A percentile compares a stretch with the other conserved stretches of the same genome.
Evolutionary conservation across 2,329 filamentous ascomycete genomes (phyloP).

Genomic region (Aspergillus novofumigatus): DNA sequence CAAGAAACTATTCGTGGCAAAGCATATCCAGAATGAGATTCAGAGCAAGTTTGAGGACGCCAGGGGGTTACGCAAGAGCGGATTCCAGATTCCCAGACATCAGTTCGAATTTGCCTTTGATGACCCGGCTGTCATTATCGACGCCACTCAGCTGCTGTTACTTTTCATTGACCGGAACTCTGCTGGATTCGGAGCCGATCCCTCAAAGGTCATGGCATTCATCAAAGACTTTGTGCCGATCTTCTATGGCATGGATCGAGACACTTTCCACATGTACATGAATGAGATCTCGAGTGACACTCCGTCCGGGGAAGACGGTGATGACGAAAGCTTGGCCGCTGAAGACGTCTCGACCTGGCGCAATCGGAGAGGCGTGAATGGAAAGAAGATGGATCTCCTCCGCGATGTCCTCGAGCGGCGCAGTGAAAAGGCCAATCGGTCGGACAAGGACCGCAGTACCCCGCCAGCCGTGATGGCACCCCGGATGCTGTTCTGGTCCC

Average conservation of each 20-base stretch:
- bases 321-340: slow-evolving; percentile 63
- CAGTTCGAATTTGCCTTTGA: slow-evolving; percentile 74
- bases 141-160: slow-evolving; percentile 46
- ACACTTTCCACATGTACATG: slow-evolving; percentile 63
- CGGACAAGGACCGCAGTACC: slow-evolving; percentile 75
- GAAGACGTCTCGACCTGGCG: slow-evolving; percentile 68
- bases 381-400: slow-evolving; percentile 72
- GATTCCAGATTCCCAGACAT: slow-evolving; percentile 58
- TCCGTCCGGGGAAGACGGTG: slow-evolving; percentile 71
- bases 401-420: slow-evolving; percentile 80
- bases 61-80: slow-evolving; percentile 63
- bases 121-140: slow-evolving; percentile 63
- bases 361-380: slow-evolving; percentile 58
- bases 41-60: slow-evolving; percentile 92
- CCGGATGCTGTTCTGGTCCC: slow-evolving; percentile 60
- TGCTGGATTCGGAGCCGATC: slow-evolving; percentile 56
- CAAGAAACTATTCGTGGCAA: slow-evolving; percentile 86
- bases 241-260: slow-evolving; percentile 72
- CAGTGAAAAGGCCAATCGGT: slow-evolving; percentile 64
- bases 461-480: slow-evolving; percentile 80
- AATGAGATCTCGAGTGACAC: slow-evolving; percentile 66
- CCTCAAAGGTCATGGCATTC: slow-evolving; percentile 69
- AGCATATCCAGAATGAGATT: slow-evolving; percentile 84
- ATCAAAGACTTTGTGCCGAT: slow-evolving; percentile 70
- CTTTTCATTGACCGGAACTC: slow-evolving; percentile 46